Percentiles rank a stretch among this genome's conserved stretches.
These are phyloP conservation scores for Fusarium continuum DNA, from an alignment of 2,329 filamentous ascomycete species.

Conservation along the genomic window DNA sequence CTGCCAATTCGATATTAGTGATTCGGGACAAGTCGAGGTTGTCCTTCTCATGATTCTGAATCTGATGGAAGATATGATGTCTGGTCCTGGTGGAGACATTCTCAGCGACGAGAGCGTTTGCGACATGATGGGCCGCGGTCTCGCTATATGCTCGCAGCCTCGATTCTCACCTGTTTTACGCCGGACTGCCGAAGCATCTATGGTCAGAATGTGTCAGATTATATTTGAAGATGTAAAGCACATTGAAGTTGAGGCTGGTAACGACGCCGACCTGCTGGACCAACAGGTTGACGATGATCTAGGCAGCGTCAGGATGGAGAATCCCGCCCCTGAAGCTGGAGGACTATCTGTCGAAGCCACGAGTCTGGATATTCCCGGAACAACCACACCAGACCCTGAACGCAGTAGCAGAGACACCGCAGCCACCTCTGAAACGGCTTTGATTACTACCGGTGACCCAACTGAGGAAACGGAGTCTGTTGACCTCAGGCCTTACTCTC, in stretches of 20 bases:
- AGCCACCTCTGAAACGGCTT: conserved; percentile 54
- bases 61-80: conserved; percentile 98
- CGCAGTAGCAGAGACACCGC: conserved; percentile 61
- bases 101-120: conserved; percentile 98
- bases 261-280: conserved; percentile 72
- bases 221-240: conserved; percentile 95
- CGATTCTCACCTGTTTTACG: conserved; percentile 90
- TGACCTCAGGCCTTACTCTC: conserved; percentile 85
- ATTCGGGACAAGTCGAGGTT: conserved; percentile 93
- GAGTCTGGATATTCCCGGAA: conserved; percentile 31
- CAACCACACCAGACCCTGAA: conserved; percentile 31
- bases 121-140: conserved; percentile 98
- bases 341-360: conserved; percentile 27
- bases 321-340: conserved; percentile 29
- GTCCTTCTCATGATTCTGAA: conserved; percentile 94
- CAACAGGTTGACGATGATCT: conserved; percentile 73
- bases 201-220: conserved; percentile 99
- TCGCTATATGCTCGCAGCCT: conserved; percentile 96
- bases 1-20: conserved; percentile 96
- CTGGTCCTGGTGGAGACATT: conserved; percentile 88
- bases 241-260: conserved; percentile 75
- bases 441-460: conserved; percentile 43
- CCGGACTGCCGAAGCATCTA: conserved; percentile 91
- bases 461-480: conserved; percentile 57
- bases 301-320: conserved; percentile 83